phyloP scores from a whole-genome alignment of 2,329 filamentous ascomycete genomes.

The Hawksworthiomyces lignivorus region DNA sequence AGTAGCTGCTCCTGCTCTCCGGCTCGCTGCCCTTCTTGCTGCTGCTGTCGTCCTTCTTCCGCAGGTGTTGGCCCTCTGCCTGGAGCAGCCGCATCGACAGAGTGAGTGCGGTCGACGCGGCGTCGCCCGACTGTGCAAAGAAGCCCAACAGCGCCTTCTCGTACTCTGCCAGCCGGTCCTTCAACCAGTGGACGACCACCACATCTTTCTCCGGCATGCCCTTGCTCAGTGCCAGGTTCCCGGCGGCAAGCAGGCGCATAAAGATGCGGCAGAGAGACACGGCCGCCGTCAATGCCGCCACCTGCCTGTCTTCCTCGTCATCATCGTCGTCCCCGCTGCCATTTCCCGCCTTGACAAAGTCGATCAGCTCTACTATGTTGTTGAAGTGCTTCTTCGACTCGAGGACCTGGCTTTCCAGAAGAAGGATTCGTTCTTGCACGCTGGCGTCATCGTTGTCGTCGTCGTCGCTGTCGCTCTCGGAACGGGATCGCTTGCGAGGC shows the following conservation, averaged over 20 bases:
- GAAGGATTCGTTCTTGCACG: conserved; percentile 56
- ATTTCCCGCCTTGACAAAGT: conserved; percentile 41
- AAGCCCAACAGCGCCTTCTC: conserved; percentile 53
- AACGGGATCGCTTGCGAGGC: conserved; percentile 44
- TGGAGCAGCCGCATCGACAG: conserved; percentile 79
- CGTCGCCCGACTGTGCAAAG: conserved; percentile 51
- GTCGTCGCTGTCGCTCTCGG: conserved; percentile 39
- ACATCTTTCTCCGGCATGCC: conserved; percentile 63
- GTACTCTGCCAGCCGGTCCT: conserved; percentile 65
- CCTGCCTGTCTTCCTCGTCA: neutral
- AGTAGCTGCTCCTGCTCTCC: conserved; percentile 29
- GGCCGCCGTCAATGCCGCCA: conserved; percentile 55
- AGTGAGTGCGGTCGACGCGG: conserved; percentile 65
- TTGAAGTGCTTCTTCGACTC: conserved; percentile 89
- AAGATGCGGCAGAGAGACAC: conserved; percentile 84
- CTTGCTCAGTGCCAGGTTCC: conserved; percentile 59
- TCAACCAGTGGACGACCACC: conserved; percentile 71
- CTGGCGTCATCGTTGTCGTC: conserved; percentile 39
- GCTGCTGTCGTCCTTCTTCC: conserved; percentile 25
- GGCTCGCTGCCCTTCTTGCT: neutral
- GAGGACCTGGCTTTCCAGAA: conserved; percentile 72
- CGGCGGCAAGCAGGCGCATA: conserved; percentile 67
- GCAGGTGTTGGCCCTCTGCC: conserved; percentile 60
- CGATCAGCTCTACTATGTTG: conserved; percentile 70
- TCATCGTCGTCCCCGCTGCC: conserved; percentile 17